Evolutionary conservation across 306 rosid genomes (phyloP), one percentile per base, ranked within the genome.

Genomic region (Malus orientalis): DNA sequence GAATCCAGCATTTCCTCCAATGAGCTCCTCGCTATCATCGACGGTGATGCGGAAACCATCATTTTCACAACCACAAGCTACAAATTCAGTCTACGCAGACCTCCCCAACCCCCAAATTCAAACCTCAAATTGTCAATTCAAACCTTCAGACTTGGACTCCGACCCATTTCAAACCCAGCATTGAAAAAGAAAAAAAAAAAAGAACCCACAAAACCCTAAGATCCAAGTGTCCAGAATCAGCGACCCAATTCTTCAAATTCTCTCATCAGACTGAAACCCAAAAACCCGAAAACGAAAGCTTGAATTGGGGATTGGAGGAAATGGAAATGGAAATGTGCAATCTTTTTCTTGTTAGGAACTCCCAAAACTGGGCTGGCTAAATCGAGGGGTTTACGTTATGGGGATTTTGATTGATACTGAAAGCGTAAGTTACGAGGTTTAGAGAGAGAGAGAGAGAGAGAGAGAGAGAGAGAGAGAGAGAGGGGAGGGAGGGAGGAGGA

Each of bases 1-100:
- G 98, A 89, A 65, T 93, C 99, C 53, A 96, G 87, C 99, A 96
- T 96, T 84, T 91, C 98, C 80, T 96, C 99, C 38, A 96, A 81
- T 53, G 99, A 96, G 81, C 99, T 96, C 83, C 94, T 89, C 68
- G 86, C 84, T 65, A 88, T 63, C 75, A 89, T 32, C 78, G 92
- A 76, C 57, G 90, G 86, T 44, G 98, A 80, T 66, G 90, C 69
- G 20, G 97, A 84, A 60, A 88, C 82, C 93, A 92, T 89, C 96
- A 88, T 91, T 23, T 60, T 80, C 59, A 15, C 20, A 16, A 19
- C 16, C 25, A 55, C 64, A 65, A 64, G 29, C 76, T 70, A 23
- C 38, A 27, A 44, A 60, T n/a, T 53, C 61, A 42, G 6, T 55
- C 67, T 22, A 63, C 11, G 81, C 80, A 84, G 78, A 73, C 57